phyloP scores from a whole-genome alignment of 2,329 filamentous ascomycete genomes.

The Colletotrichum tamarilloi region DNA sequence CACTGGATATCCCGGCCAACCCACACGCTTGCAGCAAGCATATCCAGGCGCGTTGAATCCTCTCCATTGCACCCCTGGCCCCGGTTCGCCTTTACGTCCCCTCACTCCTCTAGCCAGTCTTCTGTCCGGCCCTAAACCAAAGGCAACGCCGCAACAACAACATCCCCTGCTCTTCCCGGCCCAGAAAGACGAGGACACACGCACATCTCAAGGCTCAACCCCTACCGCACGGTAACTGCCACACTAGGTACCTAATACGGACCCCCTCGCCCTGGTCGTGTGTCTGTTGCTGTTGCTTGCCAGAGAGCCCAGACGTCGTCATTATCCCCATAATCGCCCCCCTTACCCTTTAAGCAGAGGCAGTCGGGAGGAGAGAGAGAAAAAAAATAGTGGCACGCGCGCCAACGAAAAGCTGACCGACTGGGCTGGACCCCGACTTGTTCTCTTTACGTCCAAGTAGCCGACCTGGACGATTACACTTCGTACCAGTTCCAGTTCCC shows the following conservation, averaged over 20 bases:
- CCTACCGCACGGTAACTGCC: not conserved
- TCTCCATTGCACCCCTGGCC: not conserved
- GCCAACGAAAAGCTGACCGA: conserved; percentile 28
- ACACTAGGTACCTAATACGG: not conserved
- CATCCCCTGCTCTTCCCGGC: not conserved
- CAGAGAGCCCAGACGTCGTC: conserved; percentile 19
- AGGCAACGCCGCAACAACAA: not conserved
- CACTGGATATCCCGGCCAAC: not conserved
- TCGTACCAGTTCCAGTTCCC: not conserved
- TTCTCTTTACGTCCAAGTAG: not conserved
- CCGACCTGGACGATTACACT: not conserved
- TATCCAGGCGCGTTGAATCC: not conserved
- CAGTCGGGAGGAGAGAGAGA: not conserved
- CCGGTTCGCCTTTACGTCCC: not conserved
- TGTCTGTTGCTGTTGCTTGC: conserved; percentile 13
- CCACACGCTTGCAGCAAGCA: not conserved
- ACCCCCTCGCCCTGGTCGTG: not conserved
- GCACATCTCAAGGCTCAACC: not conserved
- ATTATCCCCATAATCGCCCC: conserved; percentile 18
- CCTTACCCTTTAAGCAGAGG: not conserved
- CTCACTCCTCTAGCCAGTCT: conserved; percentile 1
- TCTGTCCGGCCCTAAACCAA: conserved; percentile 4
- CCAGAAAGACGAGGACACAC: not conserved
- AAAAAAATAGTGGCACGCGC: conserved; percentile 21
- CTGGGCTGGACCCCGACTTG: conserved; percentile 29